phyloP scores from a whole-genome alignment of 2,329 filamentous ascomycete genomes.

The Calonectria naviculata region DNA sequence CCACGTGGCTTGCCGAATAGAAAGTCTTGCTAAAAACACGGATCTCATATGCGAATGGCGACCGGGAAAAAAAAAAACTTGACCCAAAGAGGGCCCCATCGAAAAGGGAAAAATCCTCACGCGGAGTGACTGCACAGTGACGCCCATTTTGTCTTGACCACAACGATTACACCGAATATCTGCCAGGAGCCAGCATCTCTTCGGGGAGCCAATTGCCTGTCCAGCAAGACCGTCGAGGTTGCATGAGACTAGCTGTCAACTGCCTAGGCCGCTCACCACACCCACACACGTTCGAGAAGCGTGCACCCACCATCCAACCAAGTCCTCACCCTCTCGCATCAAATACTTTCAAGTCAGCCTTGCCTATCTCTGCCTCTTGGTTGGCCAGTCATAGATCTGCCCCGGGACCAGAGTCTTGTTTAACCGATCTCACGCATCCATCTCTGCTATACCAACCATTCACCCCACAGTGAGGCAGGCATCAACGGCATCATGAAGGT shows the following conservation, averaged over 20 bases:
- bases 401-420: neutral
- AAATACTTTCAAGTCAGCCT: neutral
- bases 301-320: neutral
- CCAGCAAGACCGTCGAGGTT: neutral
- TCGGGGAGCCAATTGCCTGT: neutral
- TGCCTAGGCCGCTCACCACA: neutral
- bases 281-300: neutral
- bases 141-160: neutral
- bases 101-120: constrained; percentile 16
- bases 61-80: constrained; percentile 1
- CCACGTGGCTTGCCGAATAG: neutral
- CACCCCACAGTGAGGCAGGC: neutral
- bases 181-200: neutral
- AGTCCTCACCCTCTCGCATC: neutral
- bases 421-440: neutral
- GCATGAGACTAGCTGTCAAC: neutral
- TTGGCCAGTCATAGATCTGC: neutral
- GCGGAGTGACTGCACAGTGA: constrained; percentile 9
- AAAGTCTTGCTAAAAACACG: neutral
- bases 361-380: neutral
- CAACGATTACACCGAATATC: constrained; percentile 6
- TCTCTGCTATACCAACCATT: neutral
- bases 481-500: constrained; percentile 68
- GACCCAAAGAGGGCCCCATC: neutral
- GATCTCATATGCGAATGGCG: neutral